phyloP scores from a whole-genome alignment of 2,329 filamentous ascomycete genomes.

The Aspergillus tanneri region DNA sequence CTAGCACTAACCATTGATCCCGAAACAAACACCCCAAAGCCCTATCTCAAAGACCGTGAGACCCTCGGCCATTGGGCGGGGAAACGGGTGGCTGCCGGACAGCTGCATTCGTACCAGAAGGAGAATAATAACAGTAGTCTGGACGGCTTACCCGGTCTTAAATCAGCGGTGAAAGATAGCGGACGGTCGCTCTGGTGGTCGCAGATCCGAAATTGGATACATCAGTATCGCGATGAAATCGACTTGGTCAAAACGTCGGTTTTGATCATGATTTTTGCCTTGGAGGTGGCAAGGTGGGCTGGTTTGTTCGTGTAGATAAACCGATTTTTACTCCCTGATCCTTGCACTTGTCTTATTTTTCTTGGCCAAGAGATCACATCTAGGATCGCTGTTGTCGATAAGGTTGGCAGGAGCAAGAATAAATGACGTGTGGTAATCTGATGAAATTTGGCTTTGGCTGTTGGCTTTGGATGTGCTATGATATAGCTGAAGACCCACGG shows the following conservation, averaged over 20 bases:
- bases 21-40: slow-evolving; percentile 20
- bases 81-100: slow-evolving; percentile 51
- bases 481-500: too few relatives aligned
- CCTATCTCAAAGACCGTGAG: slow-evolving; percentile 53
- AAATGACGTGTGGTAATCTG: too few relatives aligned
- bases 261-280: slow-evolving; percentile 19
- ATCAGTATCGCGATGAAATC: slow-evolving; percentile 19
- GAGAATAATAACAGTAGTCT: slow-evolving; percentile 57
- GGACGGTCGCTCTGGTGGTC: slow-evolving; percentile 51
- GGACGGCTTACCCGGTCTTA: slow-evolving; percentile 60
- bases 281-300: slow-evolving; percentile 20
- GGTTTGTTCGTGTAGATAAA: background rate
- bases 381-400: too few relatives aligned
- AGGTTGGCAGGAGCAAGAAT: too few relatives aligned
- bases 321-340: too few relatives aligned
- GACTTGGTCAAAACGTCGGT: slow-evolving; percentile 23
- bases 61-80: slow-evolving; percentile 56
- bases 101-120: slow-evolving; percentile 56
- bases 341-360: too few relatives aligned
- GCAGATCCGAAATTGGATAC: slow-evolving; percentile 31
- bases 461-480: too few relatives aligned
- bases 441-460: too few relatives aligned
- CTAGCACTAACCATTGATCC: slow-evolving; percentile 44
- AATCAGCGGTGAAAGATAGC: slow-evolving; percentile 50
- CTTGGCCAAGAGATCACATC: too few relatives aligned